phyloP scores from a whole-genome alignment of 768 basidiomycete genomes.

The Termitomyces sp. region DNA sequence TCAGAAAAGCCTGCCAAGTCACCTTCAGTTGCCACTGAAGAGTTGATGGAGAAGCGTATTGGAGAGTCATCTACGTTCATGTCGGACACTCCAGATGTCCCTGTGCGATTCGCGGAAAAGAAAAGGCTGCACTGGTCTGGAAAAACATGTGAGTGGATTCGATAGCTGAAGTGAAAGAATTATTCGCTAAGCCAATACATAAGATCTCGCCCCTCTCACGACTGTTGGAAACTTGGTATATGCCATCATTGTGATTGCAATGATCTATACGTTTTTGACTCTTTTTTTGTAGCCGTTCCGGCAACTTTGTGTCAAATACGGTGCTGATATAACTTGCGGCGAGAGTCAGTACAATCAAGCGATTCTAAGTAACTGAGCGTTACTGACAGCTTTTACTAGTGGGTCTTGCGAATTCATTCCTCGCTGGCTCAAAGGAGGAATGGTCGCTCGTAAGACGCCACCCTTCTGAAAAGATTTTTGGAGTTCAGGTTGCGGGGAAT shows the following conservation, averaged over 20 bases:
- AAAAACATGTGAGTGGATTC: conserved; percentile 63
- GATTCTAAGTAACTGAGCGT: background rate
- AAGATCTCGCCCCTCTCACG: conserved; percentile 65
- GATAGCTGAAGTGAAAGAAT: background rate
- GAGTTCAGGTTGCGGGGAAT: conserved; percentile 89
- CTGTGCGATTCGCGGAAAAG: conserved; percentile 74
- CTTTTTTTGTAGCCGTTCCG: conserved; percentile 74
- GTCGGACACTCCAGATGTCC: conserved; percentile 63
- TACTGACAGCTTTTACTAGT: conserved; percentile 34
- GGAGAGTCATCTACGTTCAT: conserved; percentile 28
- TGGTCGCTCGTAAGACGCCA: conserved; percentile 92
- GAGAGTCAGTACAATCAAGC: conserved; percentile 54
- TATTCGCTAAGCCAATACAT: background rate
- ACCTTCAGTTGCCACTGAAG: conserved; percentile 1
- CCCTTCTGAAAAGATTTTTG: conserved; percentile 82
- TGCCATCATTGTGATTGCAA: background rate
- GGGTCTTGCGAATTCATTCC: conserved; percentile 91
- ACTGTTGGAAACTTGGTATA: conserved; percentile 92
- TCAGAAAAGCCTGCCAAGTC: background rate
- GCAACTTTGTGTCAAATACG: conserved; percentile 77
- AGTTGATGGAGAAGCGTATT: conserved; percentile 27
- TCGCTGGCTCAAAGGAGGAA: conserved; percentile 85
- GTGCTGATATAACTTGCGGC: conserved; percentile 93
- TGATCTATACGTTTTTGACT: background rate
- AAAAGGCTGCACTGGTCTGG: conserved; percentile 81